A percentile compares a stretch with the other conserved stretches of the same genome.
Evolutionary conservation across 371 early-diverging fungal species (phyloP).

Genomic region (Choanephora cucurbitarum): DNA sequence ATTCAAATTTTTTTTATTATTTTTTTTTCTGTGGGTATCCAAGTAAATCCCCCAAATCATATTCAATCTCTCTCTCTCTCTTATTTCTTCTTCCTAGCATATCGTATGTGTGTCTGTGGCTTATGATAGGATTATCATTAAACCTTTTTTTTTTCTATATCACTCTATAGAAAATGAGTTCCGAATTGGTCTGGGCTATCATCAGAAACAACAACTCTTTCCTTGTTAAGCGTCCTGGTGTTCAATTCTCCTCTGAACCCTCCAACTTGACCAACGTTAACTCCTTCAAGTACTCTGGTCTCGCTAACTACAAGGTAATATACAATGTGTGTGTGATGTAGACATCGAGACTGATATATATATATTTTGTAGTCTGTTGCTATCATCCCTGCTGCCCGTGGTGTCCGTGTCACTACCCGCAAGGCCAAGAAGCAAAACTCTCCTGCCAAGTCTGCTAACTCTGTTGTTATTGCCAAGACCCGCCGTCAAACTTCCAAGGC

Average conservation of each 20-base stretch:
- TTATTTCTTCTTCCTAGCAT: too few species aligned
- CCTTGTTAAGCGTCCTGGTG: slow-evolving; percentile 86
- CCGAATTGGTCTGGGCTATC: slow-evolving; percentile 82
- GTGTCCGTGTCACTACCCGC: slow-evolving; percentile 65
- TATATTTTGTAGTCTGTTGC: slow-evolving; percentile 58
- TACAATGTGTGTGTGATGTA: too few species aligned
- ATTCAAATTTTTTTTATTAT: too few species aligned
- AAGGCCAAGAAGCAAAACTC: slow-evolving; percentile 62
- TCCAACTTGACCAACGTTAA: slow-evolving; percentile 85
- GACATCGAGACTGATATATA: neutral
- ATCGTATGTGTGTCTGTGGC: too few species aligned
- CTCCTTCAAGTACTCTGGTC: slow-evolving; percentile 86
- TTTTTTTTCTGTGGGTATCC: too few species aligned
- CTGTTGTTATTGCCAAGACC: slow-evolving; percentile 64
- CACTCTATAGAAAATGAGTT: slow-evolving; percentile 51
- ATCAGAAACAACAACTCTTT: slow-evolving; percentile 85
- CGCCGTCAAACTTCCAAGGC: slow-evolving; percentile 71
- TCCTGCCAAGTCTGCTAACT: slow-evolving; percentile 57
- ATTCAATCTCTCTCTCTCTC: too few species aligned
- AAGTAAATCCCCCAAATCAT: too few species aligned
- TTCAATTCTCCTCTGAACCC: slow-evolving; percentile 80
- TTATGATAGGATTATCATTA: too few species aligned
- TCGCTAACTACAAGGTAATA: slow-evolving; percentile 78
- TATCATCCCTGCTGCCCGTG: slow-evolving; percentile 64
- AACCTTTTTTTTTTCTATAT: too few species aligned